Conservation (phyloP, 2,329 filamentous ascomycete species). For the Pseudonectria buxi region DNA sequence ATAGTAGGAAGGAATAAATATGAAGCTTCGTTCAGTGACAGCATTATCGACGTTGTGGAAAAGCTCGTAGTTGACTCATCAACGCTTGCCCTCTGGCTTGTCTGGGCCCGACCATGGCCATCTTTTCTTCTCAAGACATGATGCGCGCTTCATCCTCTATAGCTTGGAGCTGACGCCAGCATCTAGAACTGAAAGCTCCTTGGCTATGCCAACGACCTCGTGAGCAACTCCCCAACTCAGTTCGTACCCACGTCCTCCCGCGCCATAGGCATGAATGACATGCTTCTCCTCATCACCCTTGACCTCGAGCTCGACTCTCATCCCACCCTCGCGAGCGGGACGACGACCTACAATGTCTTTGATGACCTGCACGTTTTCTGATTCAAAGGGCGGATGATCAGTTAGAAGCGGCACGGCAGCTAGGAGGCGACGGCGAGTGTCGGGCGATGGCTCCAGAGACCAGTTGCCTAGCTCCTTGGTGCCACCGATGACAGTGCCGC, state of each 20-base stretch:
- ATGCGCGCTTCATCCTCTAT: no score
- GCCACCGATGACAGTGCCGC: slow-evolving; percentile 60
- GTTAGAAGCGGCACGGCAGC: slow-evolving; percentile 1
- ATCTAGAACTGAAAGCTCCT: slow-evolving; percentile 1
- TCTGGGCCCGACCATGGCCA: no score
- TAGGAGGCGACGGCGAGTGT: slow-evolving; percentile 33
- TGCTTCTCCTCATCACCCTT: slow-evolving; percentile 8
- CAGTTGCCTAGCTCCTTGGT: slow-evolving; percentile 57
- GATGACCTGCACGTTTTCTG: slow-evolving; percentile 32
- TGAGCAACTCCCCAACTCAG: slow-evolving; percentile 53
- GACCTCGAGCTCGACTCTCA: slow-evolving; percentile 32
- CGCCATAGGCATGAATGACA: slow-evolving; percentile 52
- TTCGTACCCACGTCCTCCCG: slow-evolving; percentile 56
- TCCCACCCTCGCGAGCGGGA: slow-evolving; percentile 38
- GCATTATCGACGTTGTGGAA: no score
- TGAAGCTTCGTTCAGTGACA: no score
- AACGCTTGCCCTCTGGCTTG: no score
- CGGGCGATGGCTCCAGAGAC: slow-evolving; percentile 40
- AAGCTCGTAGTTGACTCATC: no score
- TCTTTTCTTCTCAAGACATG: no score
- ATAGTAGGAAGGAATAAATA: no score
- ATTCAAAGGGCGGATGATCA: slow-evolving; percentile 4
- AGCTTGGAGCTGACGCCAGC: no score
- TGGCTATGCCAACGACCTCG: slow-evolving; percentile 29
- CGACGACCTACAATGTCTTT: slow-evolving; percentile 40